Percentiles rank a stretch among this genome's conserved stretches.
phyloP scores from a whole-genome alignment of 176 grass and related monocot species.

The barley (Hordeum vulgare) region DNA sequence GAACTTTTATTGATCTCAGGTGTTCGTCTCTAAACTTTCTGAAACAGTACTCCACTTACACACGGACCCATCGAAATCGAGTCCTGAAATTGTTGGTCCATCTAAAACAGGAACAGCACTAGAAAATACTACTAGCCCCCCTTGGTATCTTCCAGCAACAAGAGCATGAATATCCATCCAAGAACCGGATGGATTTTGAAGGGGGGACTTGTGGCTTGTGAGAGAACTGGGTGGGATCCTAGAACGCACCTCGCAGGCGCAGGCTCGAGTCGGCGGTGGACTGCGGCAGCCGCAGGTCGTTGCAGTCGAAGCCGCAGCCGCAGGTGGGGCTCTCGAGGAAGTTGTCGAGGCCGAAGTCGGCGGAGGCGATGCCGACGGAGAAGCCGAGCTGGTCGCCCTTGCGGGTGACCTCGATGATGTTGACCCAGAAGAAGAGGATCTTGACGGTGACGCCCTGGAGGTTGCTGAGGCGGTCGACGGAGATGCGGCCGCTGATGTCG shows the following conservation, averaged over 20 bases:
- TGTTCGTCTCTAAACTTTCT: conserved; percentile 19
- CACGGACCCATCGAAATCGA: conserved; percentile 1
- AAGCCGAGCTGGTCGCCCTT: conserved; percentile 56
- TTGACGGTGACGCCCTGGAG: conserved; percentile 82
- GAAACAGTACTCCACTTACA: conserved; percentile 9
- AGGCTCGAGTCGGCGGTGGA: not conserved
- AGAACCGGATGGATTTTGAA: not conserved
- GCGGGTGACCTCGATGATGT: conserved; percentile 81
- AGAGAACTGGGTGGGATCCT: not conserved
- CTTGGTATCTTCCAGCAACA: not conserved
- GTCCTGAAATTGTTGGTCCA: conserved; percentile 17
- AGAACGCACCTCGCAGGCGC: conserved; percentile 51
- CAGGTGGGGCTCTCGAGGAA: conserved; percentile 77
- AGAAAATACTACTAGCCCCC: not conserved
- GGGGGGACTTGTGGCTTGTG: not conserved
- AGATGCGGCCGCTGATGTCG: conserved; percentile 61
- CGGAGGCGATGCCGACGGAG: conserved; percentile 89
- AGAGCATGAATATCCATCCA: not conserved
- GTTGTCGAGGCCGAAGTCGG: conserved; percentile 72
- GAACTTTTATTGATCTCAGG: not conserved
- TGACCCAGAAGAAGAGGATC: conserved; percentile 85
- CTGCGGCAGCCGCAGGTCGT: not conserved
- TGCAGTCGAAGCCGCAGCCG: conserved; percentile 86
- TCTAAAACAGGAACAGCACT: conserved; percentile 29
- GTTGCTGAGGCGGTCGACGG: conserved; percentile 34